These are phyloP conservation scores for Posidonia australis DNA, from an alignment of 106 monocot genomes.

Conservation along the genomic window DNA sequence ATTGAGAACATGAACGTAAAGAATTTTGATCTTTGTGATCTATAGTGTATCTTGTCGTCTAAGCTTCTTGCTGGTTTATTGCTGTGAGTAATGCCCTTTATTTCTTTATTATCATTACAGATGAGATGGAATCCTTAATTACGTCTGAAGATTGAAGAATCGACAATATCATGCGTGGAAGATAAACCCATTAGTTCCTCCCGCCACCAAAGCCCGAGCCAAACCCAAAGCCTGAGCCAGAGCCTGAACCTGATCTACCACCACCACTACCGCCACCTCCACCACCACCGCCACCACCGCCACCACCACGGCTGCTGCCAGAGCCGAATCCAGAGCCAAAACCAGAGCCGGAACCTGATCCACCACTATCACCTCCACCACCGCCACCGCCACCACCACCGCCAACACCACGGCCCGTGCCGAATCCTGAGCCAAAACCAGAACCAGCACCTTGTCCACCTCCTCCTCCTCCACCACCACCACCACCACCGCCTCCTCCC, in stretches of 20 bases:
- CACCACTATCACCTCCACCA: background rate
- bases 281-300: conserved; percentile 5
- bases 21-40: too few species aligned
- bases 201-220: background rate
- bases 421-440: background rate
- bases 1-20: too few species aligned
- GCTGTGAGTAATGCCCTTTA: too few species aligned
- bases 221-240: background rate
- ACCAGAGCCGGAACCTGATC: background rate
- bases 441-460: background rate
- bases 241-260: too few species aligned
- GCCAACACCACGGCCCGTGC: conserved; percentile 5
- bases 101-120: too few species aligned
- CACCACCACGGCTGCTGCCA: background rate
- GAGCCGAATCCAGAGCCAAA: conserved; percentile 11
- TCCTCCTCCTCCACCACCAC: background rate
- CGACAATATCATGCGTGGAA: too few species aligned
- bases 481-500: conserved; percentile 8
- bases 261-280: background rate
- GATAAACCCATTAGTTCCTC: background rate
- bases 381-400: conserved; percentile 9
- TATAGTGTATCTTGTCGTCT: too few species aligned
- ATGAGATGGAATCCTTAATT: too few species aligned
- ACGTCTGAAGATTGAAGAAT: too few species aligned
- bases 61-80: too few species aligned